phyloP scores from a whole-genome alignment of 2,329 filamentous ascomycete species.

The Phialophora expanda region DNA sequence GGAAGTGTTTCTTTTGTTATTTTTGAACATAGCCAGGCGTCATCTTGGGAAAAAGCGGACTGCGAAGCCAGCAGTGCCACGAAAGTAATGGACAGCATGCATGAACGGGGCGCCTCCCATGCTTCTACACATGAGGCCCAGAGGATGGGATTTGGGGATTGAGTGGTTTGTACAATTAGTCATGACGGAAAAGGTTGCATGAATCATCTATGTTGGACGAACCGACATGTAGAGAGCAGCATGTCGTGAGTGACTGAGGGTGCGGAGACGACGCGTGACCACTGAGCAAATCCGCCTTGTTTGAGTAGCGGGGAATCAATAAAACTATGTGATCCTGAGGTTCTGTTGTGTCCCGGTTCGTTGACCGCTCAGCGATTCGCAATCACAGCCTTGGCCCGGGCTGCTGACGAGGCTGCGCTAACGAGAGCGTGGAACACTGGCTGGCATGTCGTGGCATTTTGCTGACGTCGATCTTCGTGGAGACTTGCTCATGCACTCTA shows the following conservation, averaged over 20 bases:
- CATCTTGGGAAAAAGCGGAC: conserved; percentile 20
- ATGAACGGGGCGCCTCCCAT: conserved; percentile 14
- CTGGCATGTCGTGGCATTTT: not conserved
- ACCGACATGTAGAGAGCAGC: not conserved
- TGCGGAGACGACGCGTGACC: not conserved
- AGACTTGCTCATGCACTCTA: not conserved
- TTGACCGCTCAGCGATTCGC: not conserved
- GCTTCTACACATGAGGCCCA: conserved; percentile 8
- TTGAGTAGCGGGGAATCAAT: not conserved
- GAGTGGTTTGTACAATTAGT: conserved; percentile 30
- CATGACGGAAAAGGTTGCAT: conserved; percentile 24
- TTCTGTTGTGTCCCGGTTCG: not conserved
- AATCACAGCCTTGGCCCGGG: not conserved
- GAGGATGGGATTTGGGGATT: not conserved
- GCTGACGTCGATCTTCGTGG: conserved; percentile 20
- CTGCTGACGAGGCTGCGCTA: conserved; percentile 25
- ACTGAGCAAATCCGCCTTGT: conserved; percentile 5
- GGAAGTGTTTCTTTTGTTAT: conserved; percentile 11
- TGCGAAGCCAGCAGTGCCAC: conserved; percentile 11
- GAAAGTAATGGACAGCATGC: conserved; percentile 23
- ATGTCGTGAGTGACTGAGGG: not conserved
- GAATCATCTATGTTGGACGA: conserved; percentile 1
- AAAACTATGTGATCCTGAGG: not conserved
- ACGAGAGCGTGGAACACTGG: not conserved
- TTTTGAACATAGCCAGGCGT: conserved; percentile 36